A percentile compares a stretch with the other conserved stretches of the same genome.
Evolutionary conservation across 1,284 basidiomycete species (phyloP).

Genomic region (Pyrrhoderma lamaoense): DNA sequence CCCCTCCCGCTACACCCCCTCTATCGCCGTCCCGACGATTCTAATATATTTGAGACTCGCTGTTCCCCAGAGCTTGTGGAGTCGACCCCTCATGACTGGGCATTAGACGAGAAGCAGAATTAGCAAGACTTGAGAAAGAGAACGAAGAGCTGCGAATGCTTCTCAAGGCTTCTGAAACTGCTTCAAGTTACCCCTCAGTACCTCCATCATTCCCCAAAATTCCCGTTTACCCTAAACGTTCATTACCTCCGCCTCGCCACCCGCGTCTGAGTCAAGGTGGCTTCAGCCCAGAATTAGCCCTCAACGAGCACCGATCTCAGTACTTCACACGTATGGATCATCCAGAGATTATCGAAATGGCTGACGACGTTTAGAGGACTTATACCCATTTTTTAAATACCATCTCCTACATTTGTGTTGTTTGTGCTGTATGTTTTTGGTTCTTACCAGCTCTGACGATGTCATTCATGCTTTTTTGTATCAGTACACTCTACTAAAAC

Average conservation of each 20-base stretch:
- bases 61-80: conserved; percentile 15
- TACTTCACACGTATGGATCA: conserved; percentile 1
- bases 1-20: conserved; percentile 2
- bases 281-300: conserved; percentile 13
- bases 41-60: conserved; percentile 6
- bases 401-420: too few species aligned
- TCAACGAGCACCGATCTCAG: conserved; percentile 5
- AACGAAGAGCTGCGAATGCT: conserved; percentile 74
- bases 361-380: conserved; percentile 12
- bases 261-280: conserved; percentile 5
- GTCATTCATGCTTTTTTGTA: too few species aligned
- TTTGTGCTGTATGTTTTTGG: too few species aligned
- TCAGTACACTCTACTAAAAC: too few species aligned
- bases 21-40: not conserved
- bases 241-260: conserved; percentile 9
- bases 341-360: conserved; percentile 13
- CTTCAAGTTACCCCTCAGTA: conserved; percentile 1
- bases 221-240: conserved; percentile 2
- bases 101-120: conserved; percentile 83
- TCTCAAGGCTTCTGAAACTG: conserved; percentile 32
- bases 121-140: conserved; percentile 77
- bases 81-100: conserved; percentile 46
- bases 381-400: too few species aligned
- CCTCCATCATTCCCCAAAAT: conserved; percentile 13
- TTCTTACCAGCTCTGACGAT: too few species aligned